Evolutionary conservation across 805 yeast species (phyloP).

Genomic region (Danielia oregonensis): DNA sequence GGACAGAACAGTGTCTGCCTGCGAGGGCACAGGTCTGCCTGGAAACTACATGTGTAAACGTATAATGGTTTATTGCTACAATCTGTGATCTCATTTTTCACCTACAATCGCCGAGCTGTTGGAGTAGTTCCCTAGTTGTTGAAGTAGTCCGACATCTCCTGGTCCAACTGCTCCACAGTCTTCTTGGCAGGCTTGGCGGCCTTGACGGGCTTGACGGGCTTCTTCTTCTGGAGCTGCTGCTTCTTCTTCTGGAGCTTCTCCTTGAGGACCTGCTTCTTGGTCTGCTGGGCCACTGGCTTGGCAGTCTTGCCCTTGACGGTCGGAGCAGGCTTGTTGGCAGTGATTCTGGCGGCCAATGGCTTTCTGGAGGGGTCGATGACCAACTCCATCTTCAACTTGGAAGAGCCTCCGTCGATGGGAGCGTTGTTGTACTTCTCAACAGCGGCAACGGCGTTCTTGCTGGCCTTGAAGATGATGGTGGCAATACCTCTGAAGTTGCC

Average conservation of each 20-base stretch:
- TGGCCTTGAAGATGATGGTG: constrained; percentile 69
- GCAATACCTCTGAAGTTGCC: constrained; percentile 93
- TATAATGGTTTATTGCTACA: too few relatives aligned
- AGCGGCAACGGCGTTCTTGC: constrained; percentile 71
- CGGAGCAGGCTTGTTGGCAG: constrained; percentile 39
- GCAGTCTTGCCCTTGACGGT: constrained; percentile 19
- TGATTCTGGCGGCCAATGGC: constrained; percentile 72
- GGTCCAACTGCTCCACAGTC: constrained; percentile 91
- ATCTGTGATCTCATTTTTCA: too few relatives aligned
- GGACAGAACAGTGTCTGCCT: too few relatives aligned
- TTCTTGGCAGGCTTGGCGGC: constrained; percentile 49
- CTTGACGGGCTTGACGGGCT: constrained; percentile 36
- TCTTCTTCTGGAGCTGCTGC: constrained; percentile 30
- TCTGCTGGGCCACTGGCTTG: not conserved
- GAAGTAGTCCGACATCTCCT: constrained; percentile 96
- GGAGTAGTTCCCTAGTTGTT: too few relatives aligned
- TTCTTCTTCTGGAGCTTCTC: constrained; percentile 18
- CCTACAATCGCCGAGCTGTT: too few relatives aligned
- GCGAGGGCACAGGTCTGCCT: too few relatives aligned
- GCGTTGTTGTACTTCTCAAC: constrained; percentile 86
- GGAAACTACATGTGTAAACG: too few relatives aligned
- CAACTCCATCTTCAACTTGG: constrained; percentile 73
- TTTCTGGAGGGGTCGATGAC: constrained; percentile 79
- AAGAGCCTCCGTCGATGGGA: constrained; percentile 84
- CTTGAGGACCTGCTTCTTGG: constrained; percentile 23